Percentiles rank a stretch among this genome's conserved stretches.
These are phyloP conservation scores for Globisporangium cystogenes DNA, from an alignment of 352 stramenopile genomes.

Conservation along the genomic window DNA sequence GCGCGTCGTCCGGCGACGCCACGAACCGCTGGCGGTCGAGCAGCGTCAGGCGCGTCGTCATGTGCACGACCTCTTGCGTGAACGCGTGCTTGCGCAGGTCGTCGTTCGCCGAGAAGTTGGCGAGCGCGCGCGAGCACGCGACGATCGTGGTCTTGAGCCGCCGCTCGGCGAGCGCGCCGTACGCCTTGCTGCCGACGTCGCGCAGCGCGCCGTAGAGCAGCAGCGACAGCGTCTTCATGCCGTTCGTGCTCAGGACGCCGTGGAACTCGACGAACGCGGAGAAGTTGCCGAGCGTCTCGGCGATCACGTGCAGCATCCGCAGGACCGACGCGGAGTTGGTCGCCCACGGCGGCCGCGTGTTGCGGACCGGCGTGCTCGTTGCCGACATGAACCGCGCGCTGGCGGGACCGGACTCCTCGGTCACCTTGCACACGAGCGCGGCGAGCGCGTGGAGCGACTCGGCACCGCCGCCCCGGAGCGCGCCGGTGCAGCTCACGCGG, in stretches of 20 bases:
- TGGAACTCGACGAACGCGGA: slow-evolving; percentile 64
- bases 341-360: slow-evolving; percentile 6
- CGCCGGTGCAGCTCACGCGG: slow-evolving; percentile 40
- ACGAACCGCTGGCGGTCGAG: slow-evolving; percentile 34
- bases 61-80: slow-evolving; percentile 41
- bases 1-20: slow-evolving; percentile 11
- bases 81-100: slow-evolving; percentile 51
- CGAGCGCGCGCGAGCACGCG: slow-evolving; percentile 48
- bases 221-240: slow-evolving; percentile 46
- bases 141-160: slow-evolving; percentile 37
- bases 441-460: slow-evolving; percentile 53
- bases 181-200: slow-evolving; percentile 33
- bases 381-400: slow-evolving; percentile 8
- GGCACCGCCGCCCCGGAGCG: slow-evolving; percentile 46
- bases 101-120: slow-evolving; percentile 66
- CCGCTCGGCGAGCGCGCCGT: slow-evolving; percentile 28
- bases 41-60: slow-evolving; percentile 41
- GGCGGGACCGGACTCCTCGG: slow-evolving; percentile 26
- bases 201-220: slow-evolving; percentile 39
- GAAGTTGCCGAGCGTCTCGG: slow-evolving; percentile 62
- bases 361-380: not conserved
- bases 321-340: slow-evolving; percentile 13
- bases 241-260: slow-evolving; percentile 30
- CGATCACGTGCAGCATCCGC: slow-evolving; percentile 37
- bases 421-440: slow-evolving; percentile 30